phyloP scores from a whole-genome alignment of 2,329 filamentous ascomycete genomes.

The Xylaria sp. region DNA sequence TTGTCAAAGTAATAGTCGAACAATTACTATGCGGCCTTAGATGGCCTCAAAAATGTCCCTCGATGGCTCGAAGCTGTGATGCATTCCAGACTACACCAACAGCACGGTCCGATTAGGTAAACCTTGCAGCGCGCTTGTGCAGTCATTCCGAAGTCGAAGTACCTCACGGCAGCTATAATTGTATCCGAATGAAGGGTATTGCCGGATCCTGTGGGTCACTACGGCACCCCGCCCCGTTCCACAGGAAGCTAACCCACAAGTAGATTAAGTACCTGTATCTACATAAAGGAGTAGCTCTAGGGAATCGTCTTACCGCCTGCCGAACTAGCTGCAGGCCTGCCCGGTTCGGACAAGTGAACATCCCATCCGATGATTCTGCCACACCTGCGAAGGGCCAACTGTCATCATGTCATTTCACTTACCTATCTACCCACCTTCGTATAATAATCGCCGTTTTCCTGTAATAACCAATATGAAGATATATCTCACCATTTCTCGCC shows the following conservation, averaged over 20 bases:
- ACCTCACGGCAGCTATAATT: not conserved
- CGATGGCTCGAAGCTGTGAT: no score
- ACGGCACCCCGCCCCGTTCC: not conserved
- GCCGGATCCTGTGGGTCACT: not conserved
- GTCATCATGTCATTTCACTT: slow-evolving; percentile 39
- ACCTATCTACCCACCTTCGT: not conserved
- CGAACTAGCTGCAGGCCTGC: slow-evolving; percentile 5
- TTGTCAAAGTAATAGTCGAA: slow-evolving; percentile 1
- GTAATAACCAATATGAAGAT: not conserved
- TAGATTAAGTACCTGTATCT: no score
- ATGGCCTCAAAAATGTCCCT: not conserved
- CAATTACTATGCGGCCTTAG: not conserved
- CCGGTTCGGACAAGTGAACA: slow-evolving; percentile 28
- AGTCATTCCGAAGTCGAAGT: not conserved
- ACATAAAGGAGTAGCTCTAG: not conserved
- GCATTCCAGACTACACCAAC: not conserved
- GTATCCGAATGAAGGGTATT: not conserved
- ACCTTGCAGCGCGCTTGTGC: not conserved
- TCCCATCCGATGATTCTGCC: slow-evolving; percentile 47
- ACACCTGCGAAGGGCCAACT: slow-evolving; percentile 42
- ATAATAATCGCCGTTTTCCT: not conserved
- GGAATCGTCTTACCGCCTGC: slow-evolving; percentile 33
- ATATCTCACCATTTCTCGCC: not conserved
- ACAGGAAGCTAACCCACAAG: no score
- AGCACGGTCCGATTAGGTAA: not conserved